Evolutionary conservation across 805 yeast genomes (phyloP).

Genomic region (Komagataella kurtzmanii): DNA sequence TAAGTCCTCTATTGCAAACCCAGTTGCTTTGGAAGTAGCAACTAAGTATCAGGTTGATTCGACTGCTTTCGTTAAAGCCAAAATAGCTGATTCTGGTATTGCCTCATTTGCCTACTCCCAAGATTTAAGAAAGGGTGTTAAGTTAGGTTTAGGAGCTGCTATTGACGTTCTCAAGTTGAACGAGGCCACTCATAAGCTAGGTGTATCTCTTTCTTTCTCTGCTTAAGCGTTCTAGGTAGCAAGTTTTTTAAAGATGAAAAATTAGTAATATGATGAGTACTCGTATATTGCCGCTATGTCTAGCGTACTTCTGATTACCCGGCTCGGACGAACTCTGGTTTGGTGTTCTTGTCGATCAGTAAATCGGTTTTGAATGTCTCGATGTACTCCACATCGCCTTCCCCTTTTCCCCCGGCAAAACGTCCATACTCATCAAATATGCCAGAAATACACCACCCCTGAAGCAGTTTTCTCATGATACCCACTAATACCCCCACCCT

Average conservation of each 20-base stretch:
- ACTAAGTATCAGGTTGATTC: conserved; percentile 86
- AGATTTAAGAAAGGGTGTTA: conserved; percentile 90
- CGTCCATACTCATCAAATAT: conserved; percentile 88
- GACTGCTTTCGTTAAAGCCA: conserved; percentile 87
- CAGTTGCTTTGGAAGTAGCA: conserved; percentile 90
- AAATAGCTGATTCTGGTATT: conserved; percentile 91
- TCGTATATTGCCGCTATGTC: background rate
- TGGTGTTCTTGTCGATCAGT: conserved; percentile 26
- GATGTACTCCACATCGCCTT: conserved; percentile 80
- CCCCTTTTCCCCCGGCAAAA: conserved; percentile 90
- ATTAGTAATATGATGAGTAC: background rate
- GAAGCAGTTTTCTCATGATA: conserved; percentile 67
- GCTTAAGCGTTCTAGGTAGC: conserved; percentile 36
- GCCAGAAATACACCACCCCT: conserved; percentile 90
- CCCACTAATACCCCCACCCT: conserved; percentile 93
- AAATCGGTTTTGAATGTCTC: conserved; percentile 66
- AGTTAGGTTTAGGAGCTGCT: conserved; percentile 92
- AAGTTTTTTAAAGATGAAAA: background rate
- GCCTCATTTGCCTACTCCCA: conserved; percentile 92
- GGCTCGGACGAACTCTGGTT: conserved; percentile 53
- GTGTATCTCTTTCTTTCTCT: conserved; percentile 86
- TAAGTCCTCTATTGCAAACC: conserved; percentile 55
- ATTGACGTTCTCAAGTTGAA: conserved; percentile 90
- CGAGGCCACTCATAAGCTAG: conserved; percentile 97
- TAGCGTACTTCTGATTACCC: conserved; percentile 3